Conservation (phyloP, 2,329 filamentous ascomycete species). For the Colletotrichum viniferum region DNA sequence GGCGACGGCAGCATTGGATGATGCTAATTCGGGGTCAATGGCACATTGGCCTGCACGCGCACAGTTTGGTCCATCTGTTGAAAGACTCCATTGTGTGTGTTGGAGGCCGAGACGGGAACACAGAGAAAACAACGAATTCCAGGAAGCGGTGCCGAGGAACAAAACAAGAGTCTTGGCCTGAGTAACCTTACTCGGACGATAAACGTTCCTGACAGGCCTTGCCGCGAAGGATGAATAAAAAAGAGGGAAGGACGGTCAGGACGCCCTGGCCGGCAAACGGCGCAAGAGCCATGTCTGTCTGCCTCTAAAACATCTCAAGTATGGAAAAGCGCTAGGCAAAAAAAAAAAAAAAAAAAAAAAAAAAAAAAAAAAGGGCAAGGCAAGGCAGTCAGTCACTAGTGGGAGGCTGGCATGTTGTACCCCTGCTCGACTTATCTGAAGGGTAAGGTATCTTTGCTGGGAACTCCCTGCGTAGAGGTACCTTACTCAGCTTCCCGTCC, state of each 20-base stretch:
- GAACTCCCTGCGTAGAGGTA: background rate
- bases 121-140: background rate
- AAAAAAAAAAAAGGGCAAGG: background rate
- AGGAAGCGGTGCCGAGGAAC: background rate
- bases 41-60: background rate
- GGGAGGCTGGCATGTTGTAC: background rate
- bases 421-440: background rate
- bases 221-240: background rate
- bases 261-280: background rate
- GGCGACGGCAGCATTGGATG: background rate
- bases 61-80: background rate
- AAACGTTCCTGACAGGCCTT: background rate
- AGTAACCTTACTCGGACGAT: background rate
- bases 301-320: background rate
- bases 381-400: no score
- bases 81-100: background rate
- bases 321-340: background rate
- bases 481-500: background rate
- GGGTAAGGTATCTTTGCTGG: background rate
- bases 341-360: background rate
- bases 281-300: background rate
- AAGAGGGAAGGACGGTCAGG: background rate
- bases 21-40: background rate
- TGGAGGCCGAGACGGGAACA: background rate
- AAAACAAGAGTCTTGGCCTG: background rate